Percentiles rank a stretch among this genome's conserved stretches.
Evolutionary conservation across 306 rosid genomes (phyloP).

Genomic region (Rosa lucieae): DNA sequence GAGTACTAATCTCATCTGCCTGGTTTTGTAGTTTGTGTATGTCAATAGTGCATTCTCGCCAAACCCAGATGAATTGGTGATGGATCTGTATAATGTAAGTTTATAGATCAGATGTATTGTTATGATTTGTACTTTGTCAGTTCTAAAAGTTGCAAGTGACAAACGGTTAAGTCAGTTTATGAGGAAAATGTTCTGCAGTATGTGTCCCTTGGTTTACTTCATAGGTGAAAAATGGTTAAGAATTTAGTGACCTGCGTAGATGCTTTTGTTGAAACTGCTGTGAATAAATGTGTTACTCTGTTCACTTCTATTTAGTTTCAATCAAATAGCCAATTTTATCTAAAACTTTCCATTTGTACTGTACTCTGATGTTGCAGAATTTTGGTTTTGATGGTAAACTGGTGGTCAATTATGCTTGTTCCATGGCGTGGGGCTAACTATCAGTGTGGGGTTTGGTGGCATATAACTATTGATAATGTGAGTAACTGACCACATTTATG

Average conservation of each 20-base stretch:
- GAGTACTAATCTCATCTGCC: constrained; percentile 22
- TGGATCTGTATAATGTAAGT: constrained; percentile 84
- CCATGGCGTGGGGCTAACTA: constrained; percentile 94
- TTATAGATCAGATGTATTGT: background rate
- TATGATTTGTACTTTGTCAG: background rate
- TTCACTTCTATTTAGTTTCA: background rate
- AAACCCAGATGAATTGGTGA: constrained; percentile 84
- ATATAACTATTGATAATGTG: constrained; percentile 23
- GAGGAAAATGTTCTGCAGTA: background rate
- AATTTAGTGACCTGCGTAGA: background rate
- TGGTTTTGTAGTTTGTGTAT: constrained; percentile 77
- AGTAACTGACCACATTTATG: constrained; percentile 14
- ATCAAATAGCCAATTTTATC: background rate
- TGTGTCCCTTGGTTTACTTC: background rate
- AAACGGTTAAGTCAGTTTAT: no score
- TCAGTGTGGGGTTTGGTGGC: constrained; percentile 27
- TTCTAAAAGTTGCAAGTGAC: background rate
- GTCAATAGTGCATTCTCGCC: constrained; percentile 95
- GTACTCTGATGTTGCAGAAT: constrained; percentile 50
- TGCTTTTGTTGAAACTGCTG: background rate
- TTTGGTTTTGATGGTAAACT: constrained; percentile 94
- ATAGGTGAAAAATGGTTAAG: background rate
- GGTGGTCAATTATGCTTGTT: constrained; percentile 82
- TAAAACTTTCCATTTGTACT: background rate
- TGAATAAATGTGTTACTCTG: background rate